Evolutionary conservation across 2,329 filamentous ascomycete genomes (phyloP).

Genomic region (Fonsecaea erecta): DNA sequence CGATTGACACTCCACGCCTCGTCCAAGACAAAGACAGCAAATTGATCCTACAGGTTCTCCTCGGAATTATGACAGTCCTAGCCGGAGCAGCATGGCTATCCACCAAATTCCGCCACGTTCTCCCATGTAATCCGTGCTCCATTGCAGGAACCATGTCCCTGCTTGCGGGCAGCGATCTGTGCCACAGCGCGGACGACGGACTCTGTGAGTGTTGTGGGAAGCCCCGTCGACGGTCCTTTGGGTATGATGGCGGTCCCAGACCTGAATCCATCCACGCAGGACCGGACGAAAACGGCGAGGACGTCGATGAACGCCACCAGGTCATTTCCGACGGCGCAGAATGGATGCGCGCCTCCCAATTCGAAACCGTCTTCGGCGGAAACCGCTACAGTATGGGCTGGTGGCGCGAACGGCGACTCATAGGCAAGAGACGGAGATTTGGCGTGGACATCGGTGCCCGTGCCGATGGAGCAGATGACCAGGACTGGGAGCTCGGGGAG

Average conservation of each 20-base stretch:
- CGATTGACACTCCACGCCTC: conserved; percentile 33
- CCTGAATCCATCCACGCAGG: conserved; percentile 31
- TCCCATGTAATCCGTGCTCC: conserved; percentile 37
- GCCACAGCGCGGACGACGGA: conserved; percentile 31
- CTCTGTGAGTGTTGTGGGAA: conserved; percentile 38
- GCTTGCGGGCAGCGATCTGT: conserved; percentile 37
- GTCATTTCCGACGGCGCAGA: conserved; percentile 35
- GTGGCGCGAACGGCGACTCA: conserved; percentile 33
- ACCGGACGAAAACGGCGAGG: conserved; percentile 23
- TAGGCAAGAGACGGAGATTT: conserved; percentile 31
- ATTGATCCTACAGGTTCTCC: conserved; percentile 34
- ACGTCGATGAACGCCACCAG: conserved; percentile 22
- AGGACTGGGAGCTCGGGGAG: conserved; percentile 33
- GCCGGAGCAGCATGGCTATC: conserved; percentile 30
- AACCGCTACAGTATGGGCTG: conserved; percentile 36
- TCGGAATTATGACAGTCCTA: conserved; percentile 32
- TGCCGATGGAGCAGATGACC: conserved; percentile 33
- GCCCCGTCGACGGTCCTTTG: conserved; percentile 32
- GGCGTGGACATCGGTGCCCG: conserved; percentile 35
- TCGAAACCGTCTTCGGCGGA: conserved; percentile 31
- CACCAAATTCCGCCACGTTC: conserved; percentile 34
- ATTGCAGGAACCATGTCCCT: conserved; percentile 37
- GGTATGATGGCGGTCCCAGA: conserved; percentile 12
- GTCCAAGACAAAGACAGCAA: conserved; percentile 36
- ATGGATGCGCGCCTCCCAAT: conserved; percentile 31